Evolutionary conservation across 805 yeast species (phyloP).

Genomic region (Candida coleopterorum): DNA sequence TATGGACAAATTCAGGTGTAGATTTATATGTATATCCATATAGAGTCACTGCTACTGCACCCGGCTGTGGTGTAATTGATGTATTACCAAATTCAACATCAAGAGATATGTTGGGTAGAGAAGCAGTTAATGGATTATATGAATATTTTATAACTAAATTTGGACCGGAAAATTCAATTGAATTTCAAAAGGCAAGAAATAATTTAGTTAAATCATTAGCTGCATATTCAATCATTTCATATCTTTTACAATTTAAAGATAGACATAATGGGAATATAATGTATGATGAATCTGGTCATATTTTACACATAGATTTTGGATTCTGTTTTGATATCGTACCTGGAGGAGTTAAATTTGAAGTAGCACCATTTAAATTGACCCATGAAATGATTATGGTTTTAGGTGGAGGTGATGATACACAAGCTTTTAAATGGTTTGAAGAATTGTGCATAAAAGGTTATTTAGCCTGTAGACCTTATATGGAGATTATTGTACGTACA

Average conservation of each 20-base stretch:
- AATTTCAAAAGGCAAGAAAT: constrained; percentile 86
- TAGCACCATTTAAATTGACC: constrained; percentile 95
- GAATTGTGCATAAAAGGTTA: constrained; percentile 92
- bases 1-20: constrained; percentile 83
- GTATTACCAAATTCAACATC: constrained; percentile 93
- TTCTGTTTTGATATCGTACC: constrained; percentile 98
- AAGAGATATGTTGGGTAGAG: constrained; percentile 97
- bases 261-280: constrained; percentile 97
- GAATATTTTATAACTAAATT: constrained; percentile 89
- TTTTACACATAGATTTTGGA: constrained; percentile 95
- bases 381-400: constrained; percentile 93
- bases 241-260: constrained; percentile 88
- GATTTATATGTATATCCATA: constrained; percentile 91
- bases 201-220: constrained; percentile 93
- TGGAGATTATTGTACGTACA: constrained; percentile 78
- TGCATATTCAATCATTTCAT: constrained; percentile 89
- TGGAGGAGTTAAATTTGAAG: constrained; percentile 97
- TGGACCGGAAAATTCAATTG: constrained; percentile 90
- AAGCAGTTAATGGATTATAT: constrained; percentile 94
- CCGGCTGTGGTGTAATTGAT: constrained; percentile 98
- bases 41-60: constrained; percentile 96
- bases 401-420: constrained; percentile 86
- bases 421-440: constrained; percentile 89
- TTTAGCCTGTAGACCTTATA: constrained; percentile 81
- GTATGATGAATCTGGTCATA: constrained; percentile 93